Conservation (phyloP, 2,329 filamentous ascomycete genomes). For the Leptodontidium sp. region DNA sequence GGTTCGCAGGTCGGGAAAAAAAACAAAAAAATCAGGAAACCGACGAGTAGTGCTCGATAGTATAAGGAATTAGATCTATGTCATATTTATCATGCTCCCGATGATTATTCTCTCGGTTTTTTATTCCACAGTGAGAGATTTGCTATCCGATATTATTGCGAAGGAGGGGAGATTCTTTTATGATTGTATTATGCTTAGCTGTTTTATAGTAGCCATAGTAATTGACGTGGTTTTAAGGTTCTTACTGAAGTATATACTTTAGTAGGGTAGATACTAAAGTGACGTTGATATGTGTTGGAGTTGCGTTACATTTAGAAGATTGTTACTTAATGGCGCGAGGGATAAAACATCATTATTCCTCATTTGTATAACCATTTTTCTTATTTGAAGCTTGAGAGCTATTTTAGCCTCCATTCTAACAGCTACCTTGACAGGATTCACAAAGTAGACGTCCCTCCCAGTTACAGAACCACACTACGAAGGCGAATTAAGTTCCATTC, state of each 20-base stretch:
- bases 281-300: background rate
- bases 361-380: no score
- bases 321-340: background rate
- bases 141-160: constrained; percentile 3
- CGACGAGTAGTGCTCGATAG: constrained; percentile 3
- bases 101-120: constrained; percentile 14
- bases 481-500: no score
- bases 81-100: constrained; percentile 9
- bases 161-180: constrained; percentile 12
- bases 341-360: background rate
- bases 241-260: constrained; percentile 22
- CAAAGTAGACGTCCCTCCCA: no score
- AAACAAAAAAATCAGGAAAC: no score
- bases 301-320: constrained; percentile 1
- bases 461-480: no score
- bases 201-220: constrained; percentile 15
- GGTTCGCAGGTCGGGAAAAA: no score
- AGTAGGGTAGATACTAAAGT: constrained; percentile 15
- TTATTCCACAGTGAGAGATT: constrained; percentile 10
- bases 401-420: no score
- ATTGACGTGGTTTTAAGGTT: constrained; percentile 18
- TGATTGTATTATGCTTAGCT: constrained; percentile 4
- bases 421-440: no score
- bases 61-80: background rate
- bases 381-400: no score